Evolutionary conservation across 2,329 filamentous ascomycete genomes (phyloP).

Genomic region (Dothiorella sarmentorum): DNA sequence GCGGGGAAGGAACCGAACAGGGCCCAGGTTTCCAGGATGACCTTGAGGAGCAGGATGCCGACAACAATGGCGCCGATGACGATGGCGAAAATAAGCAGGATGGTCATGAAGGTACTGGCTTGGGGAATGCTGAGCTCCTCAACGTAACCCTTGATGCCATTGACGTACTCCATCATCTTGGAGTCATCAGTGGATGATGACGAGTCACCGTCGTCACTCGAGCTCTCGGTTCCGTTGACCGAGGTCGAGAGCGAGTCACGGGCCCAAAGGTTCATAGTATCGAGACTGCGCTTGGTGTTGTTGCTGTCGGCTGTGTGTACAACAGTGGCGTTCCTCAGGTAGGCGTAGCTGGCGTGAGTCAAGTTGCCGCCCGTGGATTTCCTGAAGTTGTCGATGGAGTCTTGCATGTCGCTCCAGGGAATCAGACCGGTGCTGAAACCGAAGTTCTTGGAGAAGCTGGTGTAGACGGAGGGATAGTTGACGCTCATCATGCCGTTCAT

Average conservation of each 20-base stretch:
- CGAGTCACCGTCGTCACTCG: slow-evolving; percentile 23
- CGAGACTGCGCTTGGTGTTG: slow-evolving; percentile 53
- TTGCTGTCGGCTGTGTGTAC: slow-evolving; percentile 58
- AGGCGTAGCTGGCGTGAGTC: slow-evolving; percentile 71
- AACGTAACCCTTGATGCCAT: slow-evolving; percentile 77
- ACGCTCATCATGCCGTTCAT: slow-evolving; percentile 96
- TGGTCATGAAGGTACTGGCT: slow-evolving; percentile 93
- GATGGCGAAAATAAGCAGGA: slow-evolving; percentile 83
- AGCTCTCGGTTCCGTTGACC: slow-evolving; percentile 35
- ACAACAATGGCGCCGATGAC: slow-evolving; percentile 80
- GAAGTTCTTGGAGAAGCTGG: slow-evolving; percentile 89
- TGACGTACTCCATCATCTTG: slow-evolving; percentile 55
- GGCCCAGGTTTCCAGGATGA: slow-evolving; percentile 86
- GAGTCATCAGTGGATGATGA: not conserved
- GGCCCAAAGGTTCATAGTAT: slow-evolving; percentile 23
- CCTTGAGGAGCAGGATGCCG: slow-evolving; percentile 83
- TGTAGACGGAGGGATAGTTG: slow-evolving; percentile 80
- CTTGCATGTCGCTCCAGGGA: slow-evolving; percentile 76
- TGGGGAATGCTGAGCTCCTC: slow-evolving; percentile 80
- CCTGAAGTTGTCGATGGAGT: slow-evolving; percentile 80
- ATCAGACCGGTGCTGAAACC: slow-evolving; percentile 84
- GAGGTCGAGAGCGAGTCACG: slow-evolving; percentile 38
- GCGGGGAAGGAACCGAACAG: slow-evolving; percentile 85
- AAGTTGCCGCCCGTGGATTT: slow-evolving; percentile 79
- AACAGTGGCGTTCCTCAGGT: slow-evolving; percentile 71